Percentiles rank a stretch among this genome's conserved stretches.
phyloP scores from a whole-genome alignment of 2,329 filamentous ascomycete genomes.

The Stagonosporopsis cucurbitacearum region DNA sequence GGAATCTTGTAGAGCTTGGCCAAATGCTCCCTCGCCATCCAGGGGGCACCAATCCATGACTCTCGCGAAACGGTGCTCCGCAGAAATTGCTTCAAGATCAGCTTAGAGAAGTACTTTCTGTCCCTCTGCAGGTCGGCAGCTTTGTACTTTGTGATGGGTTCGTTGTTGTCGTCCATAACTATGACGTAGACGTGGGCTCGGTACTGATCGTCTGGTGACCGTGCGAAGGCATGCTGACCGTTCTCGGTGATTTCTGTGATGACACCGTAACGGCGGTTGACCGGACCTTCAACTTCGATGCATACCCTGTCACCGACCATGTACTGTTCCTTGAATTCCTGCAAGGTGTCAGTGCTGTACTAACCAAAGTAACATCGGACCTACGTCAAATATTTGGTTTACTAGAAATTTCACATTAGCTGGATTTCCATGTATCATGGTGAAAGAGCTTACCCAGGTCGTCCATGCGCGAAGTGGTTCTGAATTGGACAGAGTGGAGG shows the following conservation, averaged over 20 bases:
- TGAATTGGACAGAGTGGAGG: slow-evolving; percentile 87
- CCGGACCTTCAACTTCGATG: slow-evolving; percentile 37
- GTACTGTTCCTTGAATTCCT: slow-evolving; percentile 48
- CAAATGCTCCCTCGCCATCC: slow-evolving; percentile 88
- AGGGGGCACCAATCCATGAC: slow-evolving; percentile 94
- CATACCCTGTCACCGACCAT: slow-evolving; percentile 43
- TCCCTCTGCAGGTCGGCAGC: slow-evolving; percentile 77
- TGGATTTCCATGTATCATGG: slow-evolving; percentile 29
- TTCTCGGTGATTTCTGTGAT: slow-evolving; percentile 43
- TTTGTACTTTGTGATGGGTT: slow-evolving; percentile 57
- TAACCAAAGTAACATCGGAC: neutral
- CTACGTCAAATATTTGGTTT: slow-evolving; percentile 42
- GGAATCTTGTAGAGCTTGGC: slow-evolving; percentile 85
- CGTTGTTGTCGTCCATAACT: slow-evolving; percentile 41
- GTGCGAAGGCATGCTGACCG: slow-evolving; percentile 35
- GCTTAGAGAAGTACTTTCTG: slow-evolving; percentile 91
- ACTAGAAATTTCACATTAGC: slow-evolving; percentile 35
- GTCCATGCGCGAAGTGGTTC: slow-evolving; percentile 83
- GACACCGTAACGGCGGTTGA: slow-evolving; percentile 34
- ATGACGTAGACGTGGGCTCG: slow-evolving; percentile 44
- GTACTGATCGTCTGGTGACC: slow-evolving; percentile 37
- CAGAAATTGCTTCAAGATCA: slow-evolving; percentile 90
- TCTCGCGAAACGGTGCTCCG: slow-evolving; percentile 93
- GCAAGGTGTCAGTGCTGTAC: slow-evolving; percentile 7
- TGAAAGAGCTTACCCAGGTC: slow-evolving; percentile 64